phyloP scores from a whole-genome alignment of 1,284 basidiomycete species.

The Heterobasidion parviporum region DNA sequence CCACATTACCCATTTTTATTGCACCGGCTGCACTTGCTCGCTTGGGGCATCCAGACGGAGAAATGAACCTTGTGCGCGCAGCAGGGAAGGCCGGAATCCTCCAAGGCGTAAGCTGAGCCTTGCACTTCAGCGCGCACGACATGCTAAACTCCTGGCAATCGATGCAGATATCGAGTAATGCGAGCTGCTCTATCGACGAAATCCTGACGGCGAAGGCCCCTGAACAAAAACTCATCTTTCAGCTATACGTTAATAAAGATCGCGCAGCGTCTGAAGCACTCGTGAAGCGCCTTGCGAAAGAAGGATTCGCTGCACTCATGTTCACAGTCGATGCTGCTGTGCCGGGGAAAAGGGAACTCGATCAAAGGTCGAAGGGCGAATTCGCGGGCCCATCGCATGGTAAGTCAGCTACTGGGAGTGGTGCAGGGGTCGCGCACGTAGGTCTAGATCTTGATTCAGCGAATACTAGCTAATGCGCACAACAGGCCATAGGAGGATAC shows the following conservation, averaged over 20 bases:
- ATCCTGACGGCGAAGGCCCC: slow-evolving; percentile 39
- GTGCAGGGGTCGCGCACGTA: slow-evolving; percentile 35
- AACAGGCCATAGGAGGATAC: slow-evolving; percentile 27
- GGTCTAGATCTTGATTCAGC: slow-evolving; percentile 3
- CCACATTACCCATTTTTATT: slow-evolving; percentile 42
- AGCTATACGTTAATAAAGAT: slow-evolving; percentile 53
- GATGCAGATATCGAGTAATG: slow-evolving; percentile 38
- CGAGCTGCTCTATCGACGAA: slow-evolving; percentile 48
- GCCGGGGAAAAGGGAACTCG: slow-evolving; percentile 48
- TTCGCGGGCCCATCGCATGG: slow-evolving; percentile 41
- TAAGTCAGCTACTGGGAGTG: slow-evolving; percentile 24
- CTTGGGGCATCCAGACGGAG: slow-evolving; percentile 59
- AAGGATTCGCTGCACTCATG: slow-evolving; percentile 46
- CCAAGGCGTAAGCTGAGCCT: slow-evolving; percentile 37
- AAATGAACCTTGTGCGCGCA: slow-evolving; percentile 49
- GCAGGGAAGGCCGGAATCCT: slow-evolving; percentile 49
- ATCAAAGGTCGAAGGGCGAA: slow-evolving; percentile 20
- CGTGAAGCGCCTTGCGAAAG: slow-evolving; percentile 38
- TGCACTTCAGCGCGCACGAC: neutral
- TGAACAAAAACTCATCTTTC: slow-evolving; percentile 43
- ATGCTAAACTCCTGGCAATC: neutral
- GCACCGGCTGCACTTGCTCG: slow-evolving; percentile 51
- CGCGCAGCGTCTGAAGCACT: slow-evolving; percentile 44
- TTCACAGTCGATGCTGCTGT: slow-evolving; percentile 64
- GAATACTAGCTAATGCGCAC: neutral